phyloP scores from a whole-genome alignment of 495 filamentous ascomycete species.

The Penicillium antarcticum region DNA sequence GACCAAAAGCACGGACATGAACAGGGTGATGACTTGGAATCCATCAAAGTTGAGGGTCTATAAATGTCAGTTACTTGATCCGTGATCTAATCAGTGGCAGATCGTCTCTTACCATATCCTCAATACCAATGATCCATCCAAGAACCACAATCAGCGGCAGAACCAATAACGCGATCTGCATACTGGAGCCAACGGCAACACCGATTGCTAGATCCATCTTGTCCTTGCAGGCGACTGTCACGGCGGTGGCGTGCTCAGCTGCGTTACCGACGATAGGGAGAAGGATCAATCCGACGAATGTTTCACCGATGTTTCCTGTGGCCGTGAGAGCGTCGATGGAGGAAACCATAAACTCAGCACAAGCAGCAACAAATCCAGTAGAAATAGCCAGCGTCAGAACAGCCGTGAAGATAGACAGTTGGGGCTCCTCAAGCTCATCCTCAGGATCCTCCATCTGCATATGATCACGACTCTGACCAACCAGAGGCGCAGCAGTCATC shows the following conservation, averaged over 20 bases:
- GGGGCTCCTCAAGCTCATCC: slow-evolving; percentile 67
- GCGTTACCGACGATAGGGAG: slow-evolving; percentile 90
- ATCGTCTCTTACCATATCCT: slow-evolving; percentile 34
- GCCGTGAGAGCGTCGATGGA: slow-evolving; percentile 69
- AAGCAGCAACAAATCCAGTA: slow-evolving; percentile 80
- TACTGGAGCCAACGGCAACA: slow-evolving; percentile 78
- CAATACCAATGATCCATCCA: slow-evolving; percentile 68
- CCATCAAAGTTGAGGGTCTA: slow-evolving; percentile 77
- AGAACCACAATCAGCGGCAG: slow-evolving; percentile 76
- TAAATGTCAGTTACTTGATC: slow-evolving; percentile 9
- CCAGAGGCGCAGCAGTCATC: slow-evolving; percentile 38
- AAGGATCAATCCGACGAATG: slow-evolving; percentile 81
- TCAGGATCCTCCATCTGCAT: slow-evolving; percentile 44
- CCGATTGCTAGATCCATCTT: slow-evolving; percentile 89
- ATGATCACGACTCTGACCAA: slow-evolving; percentile 41
- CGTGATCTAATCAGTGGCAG: too few species aligned
- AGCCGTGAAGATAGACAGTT: slow-evolving; percentile 67
- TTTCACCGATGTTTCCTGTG: slow-evolving; percentile 55
- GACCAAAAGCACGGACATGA: slow-evolving; percentile 71
- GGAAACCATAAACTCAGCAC: slow-evolving; percentile 86
- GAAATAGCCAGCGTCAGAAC: slow-evolving; percentile 64
- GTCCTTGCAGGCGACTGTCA: slow-evolving; percentile 83
- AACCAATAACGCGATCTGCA: slow-evolving; percentile 82
- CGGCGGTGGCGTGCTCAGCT: slow-evolving; percentile 82
- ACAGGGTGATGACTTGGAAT: slow-evolving; percentile 77